phyloP scores from a whole-genome alignment of 306 rosid genomes.

The Lathyrus sativus region DNA sequence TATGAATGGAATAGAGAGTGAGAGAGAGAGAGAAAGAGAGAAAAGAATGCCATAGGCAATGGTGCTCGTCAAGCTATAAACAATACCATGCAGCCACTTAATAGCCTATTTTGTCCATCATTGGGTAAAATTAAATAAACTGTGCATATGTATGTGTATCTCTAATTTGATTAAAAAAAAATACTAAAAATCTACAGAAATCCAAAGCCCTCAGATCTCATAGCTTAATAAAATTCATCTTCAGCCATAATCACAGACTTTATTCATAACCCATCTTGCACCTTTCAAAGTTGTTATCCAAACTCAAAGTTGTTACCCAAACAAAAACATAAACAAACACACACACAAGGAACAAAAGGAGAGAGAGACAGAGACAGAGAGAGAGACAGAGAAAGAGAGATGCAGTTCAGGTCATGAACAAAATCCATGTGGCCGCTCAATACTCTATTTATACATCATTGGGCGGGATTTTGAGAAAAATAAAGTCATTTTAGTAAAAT shows the following conservation, averaged over 20 bases:
- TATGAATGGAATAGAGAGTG: not conserved
- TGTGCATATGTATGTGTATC: not conserved
- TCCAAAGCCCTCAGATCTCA: constrained; percentile 6
- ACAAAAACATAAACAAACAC: not conserved
- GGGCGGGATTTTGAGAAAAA: not conserved
- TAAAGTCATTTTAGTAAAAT: too few species aligned
- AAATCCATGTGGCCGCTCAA: not conserved
- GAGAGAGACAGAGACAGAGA: too few species aligned
- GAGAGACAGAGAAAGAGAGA: not conserved
- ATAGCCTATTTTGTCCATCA: constrained; percentile 36
- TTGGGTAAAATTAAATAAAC: constrained; percentile 14
- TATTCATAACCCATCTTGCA: not conserved
- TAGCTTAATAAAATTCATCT: not conserved
- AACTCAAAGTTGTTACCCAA: not conserved
- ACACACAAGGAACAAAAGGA: not conserved
- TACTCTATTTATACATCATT: not conserved
- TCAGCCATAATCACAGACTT: not conserved
- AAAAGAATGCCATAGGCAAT: not conserved
- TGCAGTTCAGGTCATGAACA: not conserved
- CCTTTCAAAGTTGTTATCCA: not conserved
- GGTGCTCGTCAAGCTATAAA: constrained; percentile 10
- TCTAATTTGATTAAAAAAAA: too few species aligned
- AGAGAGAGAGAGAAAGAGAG: not conserved
- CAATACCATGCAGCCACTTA: constrained; percentile 24
- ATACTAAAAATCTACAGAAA: not conserved